Percentiles rank a stretch among this genome's conserved stretches.
phyloP scores from a whole-genome alignment of 495 filamentous ascomycete genomes.

The Aspergillus ellipticus region DNA sequence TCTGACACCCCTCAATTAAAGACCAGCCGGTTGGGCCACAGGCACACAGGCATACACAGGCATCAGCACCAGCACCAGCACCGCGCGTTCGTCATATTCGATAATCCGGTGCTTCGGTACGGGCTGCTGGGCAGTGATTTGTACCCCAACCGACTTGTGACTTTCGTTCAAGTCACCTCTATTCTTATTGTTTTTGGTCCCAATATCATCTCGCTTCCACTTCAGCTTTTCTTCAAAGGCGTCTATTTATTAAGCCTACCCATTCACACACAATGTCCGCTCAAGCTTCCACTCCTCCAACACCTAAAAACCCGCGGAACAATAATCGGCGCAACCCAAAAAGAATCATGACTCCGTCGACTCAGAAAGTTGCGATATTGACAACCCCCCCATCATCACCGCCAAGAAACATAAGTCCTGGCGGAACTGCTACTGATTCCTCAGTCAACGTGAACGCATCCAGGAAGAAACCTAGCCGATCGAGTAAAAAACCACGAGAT shows the following conservation, averaged over 20 bases:
- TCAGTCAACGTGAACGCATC: slow-evolving; percentile 28
- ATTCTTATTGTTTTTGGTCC: slow-evolving; percentile 14
- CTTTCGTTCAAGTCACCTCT: slow-evolving; percentile 12
- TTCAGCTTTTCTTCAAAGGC: slow-evolving; percentile 27
- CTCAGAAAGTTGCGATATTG: slow-evolving; percentile 29
- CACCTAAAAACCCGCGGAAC: slow-evolving; percentile 39
- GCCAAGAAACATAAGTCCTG: slow-evolving; percentile 36
- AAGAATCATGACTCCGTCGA: slow-evolving; percentile 31
- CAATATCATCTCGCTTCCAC: slow-evolving; percentile 12
- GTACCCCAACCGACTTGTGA: slow-evolving; percentile 11
- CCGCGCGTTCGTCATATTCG: slow-evolving; percentile 3
- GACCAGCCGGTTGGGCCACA: slow-evolving; percentile 4
- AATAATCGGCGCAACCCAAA: slow-evolving; percentile 37
- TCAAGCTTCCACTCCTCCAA: slow-evolving; percentile 36
- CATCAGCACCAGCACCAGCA: slow-evolving; percentile 1
- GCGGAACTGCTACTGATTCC: slow-evolving; percentile 29
- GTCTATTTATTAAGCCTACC: slow-evolving; percentile 50
- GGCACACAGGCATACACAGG: no score
- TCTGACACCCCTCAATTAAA: slow-evolving; percentile 15
- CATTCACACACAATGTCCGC: slow-evolving; percentile 39
- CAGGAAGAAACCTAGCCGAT: slow-evolving; percentile 39
- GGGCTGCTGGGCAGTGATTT: slow-evolving; percentile 39
- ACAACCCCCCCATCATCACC: slow-evolving; percentile 45
- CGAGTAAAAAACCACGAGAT: slow-evolving; percentile 37
- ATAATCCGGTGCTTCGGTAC: slow-evolving; percentile 16